Evolutionary conservation across 805 yeast species (phyloP), one percentile per base, ranked within the genome.

Genomic region (Teunomyces stri): DNA sequence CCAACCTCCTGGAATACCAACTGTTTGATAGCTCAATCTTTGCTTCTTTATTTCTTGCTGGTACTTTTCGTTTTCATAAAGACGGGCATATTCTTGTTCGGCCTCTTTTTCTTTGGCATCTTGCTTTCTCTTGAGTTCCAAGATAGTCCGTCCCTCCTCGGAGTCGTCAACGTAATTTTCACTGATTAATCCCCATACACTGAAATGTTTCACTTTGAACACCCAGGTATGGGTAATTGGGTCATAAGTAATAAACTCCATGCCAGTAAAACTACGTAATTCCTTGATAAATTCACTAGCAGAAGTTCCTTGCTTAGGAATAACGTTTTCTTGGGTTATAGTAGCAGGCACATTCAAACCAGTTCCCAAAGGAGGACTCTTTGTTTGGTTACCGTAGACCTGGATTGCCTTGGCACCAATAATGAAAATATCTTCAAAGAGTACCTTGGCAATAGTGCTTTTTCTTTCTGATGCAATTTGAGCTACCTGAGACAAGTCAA

Each of bases 141-240:
- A 41, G 37, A 80, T 74, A 33, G 77, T 79, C 6, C 53, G 49
- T 10, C 46, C 36, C 16, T 51, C 43, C 3, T 45, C 52, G 3
- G 45, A 50, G 18, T 45, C 42, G 34, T 54, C 58, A 13, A 52
- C 54, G 35, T 76, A 81, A 18, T 76, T 82, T 21, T 84, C 89
- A 53, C 83, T 87, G 13, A 85, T 76, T 33, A 94, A 67, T 5
- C 98, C 98, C 97, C 97, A 94, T 5, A 87, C 80, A 69, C 96
- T 89, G 59, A 94, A 94, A 69, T 94, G 99, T 55, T 86, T 82
- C 6, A 91, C 97, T 55, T 75, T 79, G 66, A 89, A 90, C 1
- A 85, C 82, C 89, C 91, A 90, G 4, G 79, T 66, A 30, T 89
- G 88, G 4, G 81, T 79, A 25, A 83, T 74, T 3, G 90, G 89